Evolutionary conservation across 768 basidiomycete species (phyloP).

Genomic region (Xerocomellus intermedius): DNA sequence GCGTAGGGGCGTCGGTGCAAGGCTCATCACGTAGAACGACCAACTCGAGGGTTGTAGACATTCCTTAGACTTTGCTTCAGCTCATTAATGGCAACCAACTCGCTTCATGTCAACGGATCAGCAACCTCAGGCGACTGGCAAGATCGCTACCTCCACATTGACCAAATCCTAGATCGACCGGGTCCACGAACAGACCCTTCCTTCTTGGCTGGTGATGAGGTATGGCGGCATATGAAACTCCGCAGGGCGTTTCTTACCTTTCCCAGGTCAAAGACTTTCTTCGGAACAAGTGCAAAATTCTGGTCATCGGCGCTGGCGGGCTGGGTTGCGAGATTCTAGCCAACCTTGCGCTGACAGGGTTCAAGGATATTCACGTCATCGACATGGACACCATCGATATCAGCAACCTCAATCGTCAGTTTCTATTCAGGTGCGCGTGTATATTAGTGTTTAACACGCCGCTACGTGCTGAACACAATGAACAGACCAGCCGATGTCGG

Average conservation of each 20-base stretch:
- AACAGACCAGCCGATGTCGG: constrained; percentile 86
- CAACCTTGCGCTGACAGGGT: constrained; percentile 93
- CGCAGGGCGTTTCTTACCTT: neutral
- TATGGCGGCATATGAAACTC: constrained; percentile 34
- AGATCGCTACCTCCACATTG: constrained; percentile 75
- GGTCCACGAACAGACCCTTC: constrained; percentile 89
- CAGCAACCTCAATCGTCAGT: constrained; percentile 97
- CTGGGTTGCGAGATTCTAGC: constrained; percentile 97
- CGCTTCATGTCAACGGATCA: constrained; percentile 36
- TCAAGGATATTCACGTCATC: constrained; percentile 98
- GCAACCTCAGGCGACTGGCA: constrained; percentile 45
- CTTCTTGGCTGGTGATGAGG: constrained; percentile 79
- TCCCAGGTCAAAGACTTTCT: constrained; percentile 84
- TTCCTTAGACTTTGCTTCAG: constrained; percentile 10
- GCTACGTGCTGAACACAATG: neutral
- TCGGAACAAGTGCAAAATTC: constrained; percentile 79
- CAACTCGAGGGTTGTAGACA: constrained; percentile 10
- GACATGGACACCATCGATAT: constrained; percentile 99
- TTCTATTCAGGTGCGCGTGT: constrained; percentile 79
- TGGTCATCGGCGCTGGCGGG: constrained; percentile 98
- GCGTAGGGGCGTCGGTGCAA: neutral
- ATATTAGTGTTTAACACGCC: neutral
- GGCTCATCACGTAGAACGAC: neutral
- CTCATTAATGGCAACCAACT: constrained; percentile 24
- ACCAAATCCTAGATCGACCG: constrained; percentile 79